Evolutionary conservation across 768 basidiomycete genomes (phyloP).

Genomic region (Mycena venus): DNA sequence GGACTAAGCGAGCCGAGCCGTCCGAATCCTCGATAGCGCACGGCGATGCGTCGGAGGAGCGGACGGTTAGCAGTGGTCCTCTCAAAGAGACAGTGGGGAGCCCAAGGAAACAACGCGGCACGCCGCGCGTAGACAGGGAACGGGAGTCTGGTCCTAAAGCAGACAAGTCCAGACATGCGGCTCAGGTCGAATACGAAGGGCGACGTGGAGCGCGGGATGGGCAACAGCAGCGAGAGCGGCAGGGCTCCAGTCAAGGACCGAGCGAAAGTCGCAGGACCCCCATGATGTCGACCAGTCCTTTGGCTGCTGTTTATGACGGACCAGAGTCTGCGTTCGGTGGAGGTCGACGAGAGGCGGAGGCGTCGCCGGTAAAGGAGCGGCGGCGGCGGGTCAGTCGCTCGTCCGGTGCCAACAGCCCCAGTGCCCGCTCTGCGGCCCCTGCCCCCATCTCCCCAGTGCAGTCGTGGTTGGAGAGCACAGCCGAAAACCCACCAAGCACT

Average conservation of each 20-base stretch:
- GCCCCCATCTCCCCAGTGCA: constrained; percentile 8
- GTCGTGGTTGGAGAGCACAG: constrained; percentile 22
- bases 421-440: not conserved
- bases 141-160: not conserved
- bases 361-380: constrained; percentile 17
- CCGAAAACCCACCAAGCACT: constrained; percentile 7
- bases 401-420: constrained; percentile 5
- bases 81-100: constrained; percentile 25
- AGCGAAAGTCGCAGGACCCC: constrained; percentile 14
- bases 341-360: not conserved
- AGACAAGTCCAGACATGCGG: constrained; percentile 81
- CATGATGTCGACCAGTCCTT: not conserved
- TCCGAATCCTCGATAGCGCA: constrained; percentile 34
- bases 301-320: constrained; percentile 3
- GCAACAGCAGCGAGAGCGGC: constrained; percentile 15
- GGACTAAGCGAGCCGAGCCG: constrained; percentile 11
- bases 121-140: constrained; percentile 15
- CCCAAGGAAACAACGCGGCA: constrained; percentile 22
- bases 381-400: constrained; percentile 9
- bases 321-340: not conserved
- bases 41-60: constrained; percentile 42
- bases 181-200: constrained; percentile 94
- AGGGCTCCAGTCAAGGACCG: constrained; percentile 9
- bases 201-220: constrained; percentile 30
- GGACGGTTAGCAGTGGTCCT: not conserved